Evolutionary conservation across 768 basidiomycete species (phyloP).

Genomic region (Macrolepiota albuminosa): DNA sequence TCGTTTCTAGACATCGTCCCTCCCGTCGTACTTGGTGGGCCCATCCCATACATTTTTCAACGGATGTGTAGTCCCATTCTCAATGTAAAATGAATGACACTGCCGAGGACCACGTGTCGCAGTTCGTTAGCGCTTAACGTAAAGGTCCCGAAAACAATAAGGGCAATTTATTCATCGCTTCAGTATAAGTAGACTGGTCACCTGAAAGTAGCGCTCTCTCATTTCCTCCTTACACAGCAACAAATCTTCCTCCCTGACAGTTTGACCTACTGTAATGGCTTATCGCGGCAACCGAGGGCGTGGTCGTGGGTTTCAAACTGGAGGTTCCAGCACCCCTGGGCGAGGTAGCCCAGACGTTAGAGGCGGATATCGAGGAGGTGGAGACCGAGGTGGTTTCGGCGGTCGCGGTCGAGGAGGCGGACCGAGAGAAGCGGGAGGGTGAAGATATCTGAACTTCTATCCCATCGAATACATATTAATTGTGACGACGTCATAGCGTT

Average conservation of each 20-base stretch:
- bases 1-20: too few species aligned
- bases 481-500: conserved; percentile 27
- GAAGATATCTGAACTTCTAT: conserved; percentile 3
- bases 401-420: conserved; percentile 21
- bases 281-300: conserved; percentile 29
- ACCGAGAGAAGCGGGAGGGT: conserved; percentile 34
- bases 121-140: too few species aligned
- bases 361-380: conserved; percentile 13
- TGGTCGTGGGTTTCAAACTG: conserved; percentile 24
- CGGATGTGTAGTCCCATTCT: too few species aligned
- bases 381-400: conserved; percentile 7
- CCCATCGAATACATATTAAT: neutral
- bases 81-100: too few species aligned
- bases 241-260: neutral
- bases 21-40: too few species aligned
- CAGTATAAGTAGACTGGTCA: too few species aligned
- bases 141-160: too few species aligned
- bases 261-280: conserved; percentile 2
- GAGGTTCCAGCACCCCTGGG: conserved; percentile 24
- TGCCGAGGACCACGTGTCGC: too few species aligned
- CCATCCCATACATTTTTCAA: too few species aligned
- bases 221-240: neutral
- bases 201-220: neutral
- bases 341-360: conserved; percentile 22
- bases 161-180: too few species aligned